Base-by-base conservation (phyloP, 805 yeast species). In the Scheffersomyces amazonensis region DNA sequence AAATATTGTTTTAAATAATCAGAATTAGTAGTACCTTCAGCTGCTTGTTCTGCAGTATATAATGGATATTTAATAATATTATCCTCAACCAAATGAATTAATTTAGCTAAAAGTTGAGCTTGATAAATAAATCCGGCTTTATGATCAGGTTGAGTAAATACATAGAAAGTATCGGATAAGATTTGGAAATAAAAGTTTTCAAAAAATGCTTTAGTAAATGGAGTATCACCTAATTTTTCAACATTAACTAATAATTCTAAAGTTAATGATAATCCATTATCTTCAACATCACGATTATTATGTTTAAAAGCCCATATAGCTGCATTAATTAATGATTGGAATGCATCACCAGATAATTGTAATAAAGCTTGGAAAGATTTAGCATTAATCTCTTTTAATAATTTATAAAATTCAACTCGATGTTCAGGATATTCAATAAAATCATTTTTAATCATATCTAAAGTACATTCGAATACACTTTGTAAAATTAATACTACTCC, bases 221-320 rank as follows among this genome's bases (percentile, higher is more conserved):
- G 80, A 20, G 76, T 73, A 46, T 74, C 73, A 4, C 88, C 88
- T 47, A 87, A 69, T 37, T 75, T 78, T 47, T 89, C 91, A 49
- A 93, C 90, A 59, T 93, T 93, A 49, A 78, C 80, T 42, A 91
- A 73, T 44, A 93, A 71, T 56, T 91, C 97, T 40, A 84, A 73
- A 23, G 93, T 87, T 47, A 93, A 74, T 28, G 83, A 78, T 50
- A 93, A 76, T 19, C 99, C 99, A 39, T 83, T 83, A 46, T 84
- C 90, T 63, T 93, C 99, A 39, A 93, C 97, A 39, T 91, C 98
- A 61, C 98, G 81, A 64, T 93, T 90, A 56, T 90, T 93, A 62
- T 93, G 99, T 65, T 93, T 91, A 62, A 93, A 87, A 0, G 98
- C 97, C 99, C 99, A 93, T 54, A 93, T 72, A 32, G 96, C 90